Evolutionary conservation across 176 grass and related monocot species (phyloP), one percentile per base, ranked within the genome.

Genomic region (Dendrocalamus sinicus): DNA sequence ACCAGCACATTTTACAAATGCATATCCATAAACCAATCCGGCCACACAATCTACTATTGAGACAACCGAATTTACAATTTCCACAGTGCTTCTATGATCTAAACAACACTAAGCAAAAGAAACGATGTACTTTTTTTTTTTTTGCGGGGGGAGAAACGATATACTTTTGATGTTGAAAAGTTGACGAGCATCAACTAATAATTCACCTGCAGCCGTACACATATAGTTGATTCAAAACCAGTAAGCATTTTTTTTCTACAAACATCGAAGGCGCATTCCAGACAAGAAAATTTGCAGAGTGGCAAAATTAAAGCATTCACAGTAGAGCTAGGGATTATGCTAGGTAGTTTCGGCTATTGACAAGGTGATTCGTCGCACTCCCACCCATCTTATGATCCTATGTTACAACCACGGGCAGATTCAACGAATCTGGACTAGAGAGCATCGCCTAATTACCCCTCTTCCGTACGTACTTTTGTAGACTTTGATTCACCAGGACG

Each of bases 361-460:
- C 82, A 75, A 9, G 12, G 12, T 17, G 72, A 57, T 51, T 85
- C 48, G 45, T 75, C 35, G 68, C 61, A 44, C 24, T 55, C 67
- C 59, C 46, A 54, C 72, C 30, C 30, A 20, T 43, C 19, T 7
- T 9, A 63, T 48, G 30, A 5, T 10, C 58, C 4, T 40, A 24
- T 50, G 46, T 32, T 41, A 48, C 54, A 55, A 54, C 1, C 7
- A 22, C 58, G 39, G 59, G 60, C 39, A 58, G 58, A 45, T 81
- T 87, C 70, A 75, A 58, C 37, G 70, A 87, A 87, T 37, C 78
- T 87, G 43, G 39, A 63, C n/a, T 23, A 48, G 12, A 50, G 12
- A 28, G 12, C 22, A 1, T 14, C 44, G 15, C 43, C 12, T 14
- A 28, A 48, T 26, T 11, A 43, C 4, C 47, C 15, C 15, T 6